Conservation (phyloP, 768 basidiomycete genomes). For the Amyloporia xantha region DNA sequence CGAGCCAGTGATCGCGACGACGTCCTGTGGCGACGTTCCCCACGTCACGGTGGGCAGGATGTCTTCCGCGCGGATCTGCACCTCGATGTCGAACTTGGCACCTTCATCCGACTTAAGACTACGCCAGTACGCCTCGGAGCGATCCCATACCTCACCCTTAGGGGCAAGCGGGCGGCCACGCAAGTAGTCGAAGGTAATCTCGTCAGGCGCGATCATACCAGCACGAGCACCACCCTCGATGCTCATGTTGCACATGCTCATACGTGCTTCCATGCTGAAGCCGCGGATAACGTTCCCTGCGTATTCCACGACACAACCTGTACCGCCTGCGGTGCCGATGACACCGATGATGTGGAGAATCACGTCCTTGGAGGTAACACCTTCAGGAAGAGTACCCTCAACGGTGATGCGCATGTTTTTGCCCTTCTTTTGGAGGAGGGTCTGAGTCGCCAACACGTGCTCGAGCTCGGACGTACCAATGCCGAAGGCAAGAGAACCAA, state of each 20-base stretch:
- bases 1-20: slow-evolving; percentile 48
- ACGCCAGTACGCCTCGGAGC: slow-evolving; percentile 53
- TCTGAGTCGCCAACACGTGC: slow-evolving; percentile 64
- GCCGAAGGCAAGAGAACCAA: slow-evolving; percentile 61
- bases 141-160: slow-evolving; percentile 52
- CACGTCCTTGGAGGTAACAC: slow-evolving; percentile 58
- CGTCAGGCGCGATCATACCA: slow-evolving; percentile 61
- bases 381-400: slow-evolving; percentile 47
- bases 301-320: slow-evolving; percentile 59
- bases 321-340: slow-evolving; percentile 62
- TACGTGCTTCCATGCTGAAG: slow-evolving; percentile 57
- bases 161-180: slow-evolving; percentile 53
- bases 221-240: slow-evolving; percentile 63
- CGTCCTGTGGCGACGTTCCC: slow-evolving; percentile 62
- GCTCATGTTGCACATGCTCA: slow-evolving; percentile 62
- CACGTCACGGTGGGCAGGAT: slow-evolving; percentile 60
- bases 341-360: slow-evolving; percentile 58
- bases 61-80: slow-evolving; percentile 52
- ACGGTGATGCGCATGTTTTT: slow-evolving; percentile 64
- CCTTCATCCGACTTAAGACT: slow-evolving; percentile 49
- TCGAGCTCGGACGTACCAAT: slow-evolving; percentile 67
- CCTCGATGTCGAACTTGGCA: slow-evolving; percentile 52
- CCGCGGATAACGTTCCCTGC: slow-evolving; percentile 49
- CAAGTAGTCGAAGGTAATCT: slow-evolving; percentile 56
- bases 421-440: slow-evolving; percentile 52